Conservation (phyloP, 441 rosid species). For the Euphorbia neoarborescens region DNA sequence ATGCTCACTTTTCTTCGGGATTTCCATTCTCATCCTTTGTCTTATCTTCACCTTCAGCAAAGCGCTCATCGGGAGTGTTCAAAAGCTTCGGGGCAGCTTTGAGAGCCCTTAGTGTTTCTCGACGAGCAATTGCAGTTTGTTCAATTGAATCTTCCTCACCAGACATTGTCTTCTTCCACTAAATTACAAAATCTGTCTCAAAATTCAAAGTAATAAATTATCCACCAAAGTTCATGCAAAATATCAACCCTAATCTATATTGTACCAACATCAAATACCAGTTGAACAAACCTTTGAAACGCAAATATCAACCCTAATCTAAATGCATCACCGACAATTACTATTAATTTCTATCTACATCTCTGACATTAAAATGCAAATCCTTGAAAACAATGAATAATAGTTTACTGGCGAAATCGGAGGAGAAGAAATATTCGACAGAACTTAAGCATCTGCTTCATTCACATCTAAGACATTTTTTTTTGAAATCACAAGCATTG, state of each 20-base stretch:
- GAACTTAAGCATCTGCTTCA: too few species aligned
- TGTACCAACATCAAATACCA: neutral
- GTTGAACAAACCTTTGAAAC: neutral
- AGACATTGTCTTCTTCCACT: slow-evolving; percentile 33
- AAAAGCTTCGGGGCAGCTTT: slow-evolving; percentile 65
- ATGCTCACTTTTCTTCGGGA: slow-evolving; percentile 40
- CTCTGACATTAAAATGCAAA: neutral
- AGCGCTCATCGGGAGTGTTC: slow-evolving; percentile 35
- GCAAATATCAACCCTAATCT: neutral
- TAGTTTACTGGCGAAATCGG: neutral
- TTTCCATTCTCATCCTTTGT: slow-evolving; percentile 29
- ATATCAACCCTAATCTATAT: neutral
- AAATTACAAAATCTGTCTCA: neutral
- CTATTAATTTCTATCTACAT: neutral
- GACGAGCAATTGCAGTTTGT: slow-evolving; percentile 62
- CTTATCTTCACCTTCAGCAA: slow-evolving; percentile 23
- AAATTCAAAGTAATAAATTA: neutral
- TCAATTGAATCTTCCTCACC: slow-evolving; percentile 58
- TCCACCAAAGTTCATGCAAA: neutral
- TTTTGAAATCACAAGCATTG: too few species aligned
- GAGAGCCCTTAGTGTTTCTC: slow-evolving; percentile 71
- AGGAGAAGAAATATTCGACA: neutral
- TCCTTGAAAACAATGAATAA: neutral
- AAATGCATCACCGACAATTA: neutral
- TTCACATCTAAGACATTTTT: too few species aligned